These are phyloP conservation scores for Aspergillus ochraceoroseus DNA, from an alignment of 2,329 filamentous ascomycete species.

Conservation along the genomic window DNA sequence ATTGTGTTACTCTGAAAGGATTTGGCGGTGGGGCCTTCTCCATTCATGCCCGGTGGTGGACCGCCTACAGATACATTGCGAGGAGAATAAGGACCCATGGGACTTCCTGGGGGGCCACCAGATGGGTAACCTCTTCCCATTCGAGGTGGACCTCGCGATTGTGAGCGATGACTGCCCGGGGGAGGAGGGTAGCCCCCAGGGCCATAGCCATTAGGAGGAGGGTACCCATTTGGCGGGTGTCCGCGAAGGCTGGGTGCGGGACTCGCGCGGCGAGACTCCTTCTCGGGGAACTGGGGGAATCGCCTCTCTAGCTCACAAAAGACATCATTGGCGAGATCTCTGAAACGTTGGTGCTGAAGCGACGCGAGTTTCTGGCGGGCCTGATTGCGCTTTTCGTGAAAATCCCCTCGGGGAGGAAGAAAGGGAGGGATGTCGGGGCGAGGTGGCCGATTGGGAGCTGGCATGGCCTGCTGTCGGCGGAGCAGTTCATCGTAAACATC, in stretches of 20 bases:
- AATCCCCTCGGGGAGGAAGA: conserved; percentile 77
- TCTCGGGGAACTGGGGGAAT: conserved; percentile 72
- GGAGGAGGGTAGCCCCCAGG: conserved; percentile 34
- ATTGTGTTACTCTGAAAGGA: conserved; percentile 94
- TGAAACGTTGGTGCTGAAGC: conserved; percentile 77
- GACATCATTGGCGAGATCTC: conserved; percentile 90
- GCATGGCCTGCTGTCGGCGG: conserved; percentile 68
- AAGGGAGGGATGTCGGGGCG: conserved; percentile 58
- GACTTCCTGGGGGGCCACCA: conserved; percentile 35
- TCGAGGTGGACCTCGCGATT: conserved; percentile 35
- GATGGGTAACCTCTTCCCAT: conserved; percentile 37
- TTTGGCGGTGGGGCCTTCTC: conserved; percentile 75
- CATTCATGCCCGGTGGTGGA: conserved; percentile 49
- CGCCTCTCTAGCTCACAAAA: conserved; percentile 90
- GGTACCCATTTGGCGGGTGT: conserved; percentile 51
- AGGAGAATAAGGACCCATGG: conserved; percentile 35
- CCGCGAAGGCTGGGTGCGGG: conserved; percentile 59
- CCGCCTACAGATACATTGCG: conserved; percentile 41
- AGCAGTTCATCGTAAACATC: conserved; percentile 95
- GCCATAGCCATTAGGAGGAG: conserved; percentile 54
- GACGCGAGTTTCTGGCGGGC: conserved; percentile 93
- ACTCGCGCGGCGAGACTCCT: conserved; percentile 65
- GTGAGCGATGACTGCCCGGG: conserved; percentile 42
- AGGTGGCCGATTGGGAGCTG: conserved; percentile 41
- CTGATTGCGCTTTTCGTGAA: conserved; percentile 96